These are phyloP conservation scores for Lotus japonicus DNA, from an alignment of 306 rosid genomes.

Conservation along the genomic window DNA sequence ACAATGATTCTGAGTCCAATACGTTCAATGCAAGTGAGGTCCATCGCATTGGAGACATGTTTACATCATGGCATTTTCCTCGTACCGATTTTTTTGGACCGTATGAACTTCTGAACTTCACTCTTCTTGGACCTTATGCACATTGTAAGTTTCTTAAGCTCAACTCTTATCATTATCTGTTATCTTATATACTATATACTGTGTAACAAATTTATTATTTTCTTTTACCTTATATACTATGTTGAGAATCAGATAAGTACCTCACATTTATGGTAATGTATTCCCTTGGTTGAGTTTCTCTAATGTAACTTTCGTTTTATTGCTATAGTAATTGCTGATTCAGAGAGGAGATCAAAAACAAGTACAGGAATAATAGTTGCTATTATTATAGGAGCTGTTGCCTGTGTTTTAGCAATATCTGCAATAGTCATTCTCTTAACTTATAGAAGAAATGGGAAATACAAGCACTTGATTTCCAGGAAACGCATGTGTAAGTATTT, in stretches of 20 bases:
- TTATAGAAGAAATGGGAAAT: slow-evolving; percentile 30
- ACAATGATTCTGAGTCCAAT: slow-evolving; percentile 7
- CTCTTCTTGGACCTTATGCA: slow-evolving; percentile 46
- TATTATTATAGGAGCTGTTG: slow-evolving; percentile 39
- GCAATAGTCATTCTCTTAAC: slow-evolving; percentile 40
- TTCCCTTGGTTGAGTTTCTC: slow-evolving; percentile 7
- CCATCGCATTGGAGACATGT: slow-evolving; percentile 26
- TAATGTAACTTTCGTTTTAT: slow-evolving; percentile 7
- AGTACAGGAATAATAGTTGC: slow-evolving; percentile 36
- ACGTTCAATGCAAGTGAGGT: slow-evolving; percentile 49
- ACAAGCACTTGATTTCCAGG: slow-evolving; percentile 34
- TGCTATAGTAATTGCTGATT: slow-evolving; percentile 26
- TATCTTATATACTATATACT: not conserved
- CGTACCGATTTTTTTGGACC: slow-evolving; percentile 67
- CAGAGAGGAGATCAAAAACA: slow-evolving; percentile 12
- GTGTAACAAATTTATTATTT: not conserved
- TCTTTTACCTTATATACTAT: not conserved
- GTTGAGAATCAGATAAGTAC: slow-evolving; percentile 13
- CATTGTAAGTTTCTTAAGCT: slow-evolving; percentile 42
- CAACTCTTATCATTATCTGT: slow-evolving; percentile 26
- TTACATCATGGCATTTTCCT: slow-evolving; percentile 51
- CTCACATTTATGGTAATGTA: not conserved
- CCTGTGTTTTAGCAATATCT: slow-evolving; percentile 32
- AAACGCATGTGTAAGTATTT: slow-evolving; percentile 49
- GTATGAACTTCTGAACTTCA: slow-evolving; percentile 72